These are phyloP conservation scores for Cercospora brassicicola DNA, from an alignment of 2,329 filamentous ascomycete genomes.

Conservation along the genomic window DNA sequence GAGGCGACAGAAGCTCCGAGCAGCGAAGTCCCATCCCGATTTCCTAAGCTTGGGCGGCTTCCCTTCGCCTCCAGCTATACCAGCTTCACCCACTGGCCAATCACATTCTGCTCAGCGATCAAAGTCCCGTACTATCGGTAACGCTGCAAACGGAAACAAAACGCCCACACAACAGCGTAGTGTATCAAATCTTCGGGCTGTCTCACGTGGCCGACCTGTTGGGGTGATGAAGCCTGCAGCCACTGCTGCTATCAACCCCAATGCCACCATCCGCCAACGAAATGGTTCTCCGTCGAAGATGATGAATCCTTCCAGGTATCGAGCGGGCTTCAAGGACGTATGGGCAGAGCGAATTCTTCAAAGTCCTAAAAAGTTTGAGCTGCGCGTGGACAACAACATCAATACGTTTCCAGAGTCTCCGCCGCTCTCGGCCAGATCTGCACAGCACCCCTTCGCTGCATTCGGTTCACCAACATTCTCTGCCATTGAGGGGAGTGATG, in stretches of 20 bases:
- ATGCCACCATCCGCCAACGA: constrained; percentile 35
- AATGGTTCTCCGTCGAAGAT: constrained; percentile 49
- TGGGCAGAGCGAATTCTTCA: constrained; percentile 56
- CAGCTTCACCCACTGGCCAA: constrained; percentile 34
- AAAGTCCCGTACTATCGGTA: constrained; percentile 24
- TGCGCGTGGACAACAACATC: constrained; percentile 49
- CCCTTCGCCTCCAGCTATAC: constrained; percentile 38
- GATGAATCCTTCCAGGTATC: constrained; percentile 55
- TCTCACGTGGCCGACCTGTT: constrained; percentile 37
- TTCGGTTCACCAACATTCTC: constrained; percentile 33
- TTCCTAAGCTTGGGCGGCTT: constrained; percentile 40
- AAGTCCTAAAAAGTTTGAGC: constrained; percentile 50
- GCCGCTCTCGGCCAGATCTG: constrained; percentile 47
- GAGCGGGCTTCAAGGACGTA: constrained; percentile 47
- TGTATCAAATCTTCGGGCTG: constrained; percentile 33
- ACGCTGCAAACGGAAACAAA: constrained; percentile 35
- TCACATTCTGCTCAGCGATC: constrained; percentile 34
- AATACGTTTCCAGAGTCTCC: constrained; percentile 46
- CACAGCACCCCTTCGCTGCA: constrained; percentile 41
- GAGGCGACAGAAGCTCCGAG: constrained; percentile 42
- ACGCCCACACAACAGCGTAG: constrained; percentile 30
- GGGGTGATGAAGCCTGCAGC: constrained; percentile 36
- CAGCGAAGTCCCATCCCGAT: constrained; percentile 39
- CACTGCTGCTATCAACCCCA: constrained; percentile 22
- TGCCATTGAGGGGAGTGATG: constrained; percentile 29